Conservation (phyloP, 352 stramenopile species). For the Phytophthora aleatoria region DNA sequence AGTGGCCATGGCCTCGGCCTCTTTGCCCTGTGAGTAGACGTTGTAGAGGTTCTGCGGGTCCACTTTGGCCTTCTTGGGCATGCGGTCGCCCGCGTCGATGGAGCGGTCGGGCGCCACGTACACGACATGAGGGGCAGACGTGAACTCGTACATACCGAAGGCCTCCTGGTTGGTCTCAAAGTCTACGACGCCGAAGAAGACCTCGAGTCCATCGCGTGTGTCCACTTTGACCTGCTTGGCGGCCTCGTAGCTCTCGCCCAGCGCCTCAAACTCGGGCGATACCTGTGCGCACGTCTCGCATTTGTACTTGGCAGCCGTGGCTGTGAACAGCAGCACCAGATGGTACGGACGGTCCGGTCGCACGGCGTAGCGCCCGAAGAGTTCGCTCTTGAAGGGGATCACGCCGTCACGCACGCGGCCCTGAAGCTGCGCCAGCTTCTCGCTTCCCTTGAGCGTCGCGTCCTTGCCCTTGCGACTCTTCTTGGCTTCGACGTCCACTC, state of each 20-base stretch:
- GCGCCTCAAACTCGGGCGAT: slow-evolving; percentile 63
- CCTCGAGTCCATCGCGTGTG: slow-evolving; percentile 74
- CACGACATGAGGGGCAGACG: slow-evolving; percentile 75
- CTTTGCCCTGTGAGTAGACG: slow-evolving; percentile 76
- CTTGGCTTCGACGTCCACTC: slow-evolving; percentile 38
- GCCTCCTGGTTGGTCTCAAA: slow-evolving; percentile 73
- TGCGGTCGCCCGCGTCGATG: slow-evolving; percentile 51
- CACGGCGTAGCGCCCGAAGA: slow-evolving; percentile 61
- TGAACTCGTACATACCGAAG: slow-evolving; percentile 80
- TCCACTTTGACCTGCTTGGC: slow-evolving; percentile 77
- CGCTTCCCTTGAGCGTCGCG: slow-evolving; percentile 42
- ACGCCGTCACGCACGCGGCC: slow-evolving; percentile 59
- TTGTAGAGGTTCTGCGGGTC: slow-evolving; percentile 72
- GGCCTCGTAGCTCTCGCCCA: slow-evolving; percentile 66
- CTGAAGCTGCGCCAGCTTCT: slow-evolving; percentile 71
- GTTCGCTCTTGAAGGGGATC: slow-evolving; percentile 58
- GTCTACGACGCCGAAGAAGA: slow-evolving; percentile 81
- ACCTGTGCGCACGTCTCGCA: slow-evolving; percentile 81
- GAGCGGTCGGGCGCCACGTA: slow-evolving; percentile 74
- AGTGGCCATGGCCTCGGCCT: slow-evolving; percentile 63
- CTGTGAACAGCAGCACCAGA: slow-evolving; percentile 79
- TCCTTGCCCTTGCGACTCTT: slow-evolving; percentile 44
- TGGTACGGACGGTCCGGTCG: slow-evolving; percentile 83
- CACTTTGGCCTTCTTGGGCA: slow-evolving; percentile 60
- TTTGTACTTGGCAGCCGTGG: slow-evolving; percentile 71